phyloP scores from a whole-genome alignment of 345 rosid species.

The Kandelia obovata region DNA sequence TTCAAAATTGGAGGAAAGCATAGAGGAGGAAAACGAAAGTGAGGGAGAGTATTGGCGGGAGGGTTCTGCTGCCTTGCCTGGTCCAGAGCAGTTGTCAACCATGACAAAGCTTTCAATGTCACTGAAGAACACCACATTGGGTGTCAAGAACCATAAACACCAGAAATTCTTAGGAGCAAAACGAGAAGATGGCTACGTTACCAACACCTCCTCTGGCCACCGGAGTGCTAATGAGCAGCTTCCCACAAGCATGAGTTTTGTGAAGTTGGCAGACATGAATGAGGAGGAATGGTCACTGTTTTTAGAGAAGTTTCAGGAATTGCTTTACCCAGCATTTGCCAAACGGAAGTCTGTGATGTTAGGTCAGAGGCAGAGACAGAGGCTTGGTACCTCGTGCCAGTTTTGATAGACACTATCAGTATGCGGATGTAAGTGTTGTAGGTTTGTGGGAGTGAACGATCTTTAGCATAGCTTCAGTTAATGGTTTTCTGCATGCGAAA shows the following conservation, averaged over 20 bases:
- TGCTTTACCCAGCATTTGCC: slow-evolving; percentile 64
- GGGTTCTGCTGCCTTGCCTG: slow-evolving; percentile 23
- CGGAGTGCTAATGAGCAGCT: slow-evolving; percentile 92
- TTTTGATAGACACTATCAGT: slow-evolving; percentile 49
- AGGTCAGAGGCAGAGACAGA: slow-evolving; percentile 81
- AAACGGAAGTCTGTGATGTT: slow-evolving; percentile 57
- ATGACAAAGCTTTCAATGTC: slow-evolving; percentile 72
- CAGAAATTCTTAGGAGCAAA: slow-evolving; percentile 42
- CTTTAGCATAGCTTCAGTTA: slow-evolving; percentile 27
- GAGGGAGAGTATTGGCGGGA: slow-evolving; percentile 49
- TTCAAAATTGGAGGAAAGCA: slow-evolving; percentile 76
- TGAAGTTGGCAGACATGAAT: slow-evolving; percentile 76
- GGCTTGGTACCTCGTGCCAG: slow-evolving; percentile 99
- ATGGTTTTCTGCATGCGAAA: slow-evolving; percentile 22
- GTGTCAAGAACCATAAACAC: slow-evolving; percentile 44
- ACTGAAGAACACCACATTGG: slow-evolving; percentile 53
- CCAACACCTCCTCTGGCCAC: slow-evolving; percentile 67
- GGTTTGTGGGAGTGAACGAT: slow-evolving; percentile 26
- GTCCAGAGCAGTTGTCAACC: slow-evolving; percentile 39
- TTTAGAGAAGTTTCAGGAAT: slow-evolving; percentile 69
- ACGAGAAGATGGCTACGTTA: slow-evolving; percentile 45
- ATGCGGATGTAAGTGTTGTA: slow-evolving; percentile 11
- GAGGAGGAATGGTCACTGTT: slow-evolving; percentile 81
- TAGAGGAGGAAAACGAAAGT: slow-evolving; percentile 64
- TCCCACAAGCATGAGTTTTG: slow-evolving; percentile 70